Percentiles rank a stretch among this genome's conserved stretches.
phyloP scores from a whole-genome alignment of 1,284 basidiomycete species.

The Sanghuangporus weigelae region DNA sequence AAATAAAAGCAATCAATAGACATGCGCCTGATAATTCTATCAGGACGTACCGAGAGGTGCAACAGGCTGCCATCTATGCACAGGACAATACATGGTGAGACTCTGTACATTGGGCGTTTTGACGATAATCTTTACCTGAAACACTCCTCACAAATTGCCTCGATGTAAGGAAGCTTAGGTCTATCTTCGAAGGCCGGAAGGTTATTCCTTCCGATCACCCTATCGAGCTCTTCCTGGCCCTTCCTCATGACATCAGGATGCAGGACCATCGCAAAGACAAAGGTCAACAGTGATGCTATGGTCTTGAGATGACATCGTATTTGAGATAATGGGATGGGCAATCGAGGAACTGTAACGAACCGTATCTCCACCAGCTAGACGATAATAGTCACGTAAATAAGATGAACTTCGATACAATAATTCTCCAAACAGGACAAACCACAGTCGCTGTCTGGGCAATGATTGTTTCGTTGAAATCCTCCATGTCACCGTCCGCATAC shows the following conservation, averaged over 20 bases:
- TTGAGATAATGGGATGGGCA: background rate
- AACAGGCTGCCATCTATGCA: background rate
- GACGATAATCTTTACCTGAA: background rate
- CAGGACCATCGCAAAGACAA: background rate
- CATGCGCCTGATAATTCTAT: background rate
- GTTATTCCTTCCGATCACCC: background rate
- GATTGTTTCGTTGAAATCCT: background rate
- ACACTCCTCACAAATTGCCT: background rate
- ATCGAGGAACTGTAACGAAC: background rate
- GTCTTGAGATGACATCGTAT: background rate
- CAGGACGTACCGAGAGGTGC: constrained; percentile 5
- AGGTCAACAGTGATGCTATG: background rate
- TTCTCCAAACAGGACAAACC: background rate
- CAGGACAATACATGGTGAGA: background rate
- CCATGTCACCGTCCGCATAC: constrained; percentile 1
- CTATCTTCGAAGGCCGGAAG: constrained; percentile 5
- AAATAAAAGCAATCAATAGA: background rate
- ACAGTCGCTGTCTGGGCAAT: background rate
- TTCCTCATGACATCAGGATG: background rate
- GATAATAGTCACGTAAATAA: background rate
- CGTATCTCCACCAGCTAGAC: background rate
- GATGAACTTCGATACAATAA: background rate
- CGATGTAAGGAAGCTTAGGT: constrained; percentile 1
- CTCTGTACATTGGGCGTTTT: background rate
- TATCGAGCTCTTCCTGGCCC: constrained; percentile 7